Percentiles rank a stretch among this genome's conserved stretches.
These are phyloP conservation scores for Phytophthora citrophthora DNA, from an alignment of 352 stramenopile species.

Conservation along the genomic window DNA sequence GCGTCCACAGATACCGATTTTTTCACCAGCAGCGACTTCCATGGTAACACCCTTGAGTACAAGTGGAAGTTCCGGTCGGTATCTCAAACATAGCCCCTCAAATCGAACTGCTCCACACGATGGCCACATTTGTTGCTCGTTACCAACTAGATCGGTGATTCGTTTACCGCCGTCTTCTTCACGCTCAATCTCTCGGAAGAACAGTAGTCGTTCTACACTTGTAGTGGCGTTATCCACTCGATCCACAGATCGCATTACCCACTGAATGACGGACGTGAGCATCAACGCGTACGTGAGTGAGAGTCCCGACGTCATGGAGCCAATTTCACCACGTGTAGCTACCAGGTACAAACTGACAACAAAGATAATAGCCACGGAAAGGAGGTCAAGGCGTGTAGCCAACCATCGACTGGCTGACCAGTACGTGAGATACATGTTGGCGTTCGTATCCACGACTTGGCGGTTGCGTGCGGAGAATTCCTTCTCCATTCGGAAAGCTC, in stretches of 20 bases:
- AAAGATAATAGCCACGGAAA: constrained; percentile 87
- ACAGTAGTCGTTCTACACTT: constrained; percentile 44
- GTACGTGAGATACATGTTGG: constrained; percentile 54
- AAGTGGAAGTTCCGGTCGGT: constrained; percentile 47
- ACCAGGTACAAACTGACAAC: constrained; percentile 90
- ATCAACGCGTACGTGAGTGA: constrained; percentile 53
- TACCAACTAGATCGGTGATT: background rate
- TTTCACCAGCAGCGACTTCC: constrained; percentile 46
- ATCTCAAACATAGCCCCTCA: constrained; percentile 32
- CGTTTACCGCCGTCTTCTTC: constrained; percentile 10
- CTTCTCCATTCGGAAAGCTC: constrained; percentile 58
- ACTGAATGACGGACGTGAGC: constrained; percentile 56
- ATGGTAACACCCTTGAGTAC: constrained; percentile 45
- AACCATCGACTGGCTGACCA: constrained; percentile 91
- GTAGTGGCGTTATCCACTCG: constrained; percentile 49
- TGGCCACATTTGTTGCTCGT: constrained; percentile 18
- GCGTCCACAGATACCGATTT: constrained; percentile 67
- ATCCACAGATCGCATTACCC: constrained; percentile 30
- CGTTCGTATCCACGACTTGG: constrained; percentile 47
- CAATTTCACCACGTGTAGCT: constrained; percentile 40
- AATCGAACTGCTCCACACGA: constrained; percentile 35
- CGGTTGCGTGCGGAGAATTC: constrained; percentile 49
- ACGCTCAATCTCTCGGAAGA: constrained; percentile 35
- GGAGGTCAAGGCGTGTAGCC: constrained; percentile 89
- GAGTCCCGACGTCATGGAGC: constrained; percentile 35